These are phyloP conservation scores for Kwoniella sp. DNA, from an alignment of 768 basidiomycete species.

Conservation along the genomic window DNA sequence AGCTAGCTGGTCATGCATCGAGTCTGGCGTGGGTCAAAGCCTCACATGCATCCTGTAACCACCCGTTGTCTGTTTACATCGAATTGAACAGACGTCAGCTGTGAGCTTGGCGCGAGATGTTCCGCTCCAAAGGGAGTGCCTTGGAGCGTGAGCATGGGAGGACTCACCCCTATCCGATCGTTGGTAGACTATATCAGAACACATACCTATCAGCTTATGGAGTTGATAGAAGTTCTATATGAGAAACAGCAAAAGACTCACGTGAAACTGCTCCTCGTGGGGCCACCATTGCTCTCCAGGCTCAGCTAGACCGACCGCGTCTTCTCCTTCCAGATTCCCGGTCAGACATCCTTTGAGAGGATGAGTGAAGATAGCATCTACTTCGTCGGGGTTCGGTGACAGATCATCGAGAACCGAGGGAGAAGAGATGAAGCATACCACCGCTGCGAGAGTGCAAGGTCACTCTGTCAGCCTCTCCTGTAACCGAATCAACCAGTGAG, in stretches of 20 bases:
- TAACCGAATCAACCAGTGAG: not conserved
- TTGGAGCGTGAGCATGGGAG: not conserved
- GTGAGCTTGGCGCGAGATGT: too few relatives aligned
- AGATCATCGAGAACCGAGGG: constrained; percentile 62
- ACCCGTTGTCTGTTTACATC: constrained; percentile 19
- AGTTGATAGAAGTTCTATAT: not conserved
- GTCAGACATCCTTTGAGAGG: constrained; percentile 64
- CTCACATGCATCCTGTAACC: constrained; percentile 72
- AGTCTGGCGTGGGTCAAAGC: not conserved
- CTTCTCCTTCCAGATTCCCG: constrained; percentile 65
- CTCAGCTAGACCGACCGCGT: constrained; percentile 63
- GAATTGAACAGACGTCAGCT: too few relatives aligned
- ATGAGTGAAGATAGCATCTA: constrained; percentile 77
- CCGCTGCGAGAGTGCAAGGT: constrained; percentile 55
- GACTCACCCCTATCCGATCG: constrained; percentile 36
- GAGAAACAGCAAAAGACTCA: constrained; percentile 56
- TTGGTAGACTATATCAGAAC: constrained; percentile 28
- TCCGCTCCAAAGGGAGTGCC: not conserved
- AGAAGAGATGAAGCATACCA: constrained; percentile 71
- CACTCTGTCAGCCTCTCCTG: not conserved
- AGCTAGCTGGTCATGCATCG: not conserved
- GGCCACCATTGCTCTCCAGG: constrained; percentile 75
- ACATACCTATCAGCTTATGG: not conserved
- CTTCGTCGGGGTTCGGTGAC: constrained; percentile 66
- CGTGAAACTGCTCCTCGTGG: constrained; percentile 72